Evolutionary conservation across 352 stramenopile genomes (phyloP), one percentile per base, ranked within the genome.

Genomic region (Phytophthora kernoviae): DNA sequence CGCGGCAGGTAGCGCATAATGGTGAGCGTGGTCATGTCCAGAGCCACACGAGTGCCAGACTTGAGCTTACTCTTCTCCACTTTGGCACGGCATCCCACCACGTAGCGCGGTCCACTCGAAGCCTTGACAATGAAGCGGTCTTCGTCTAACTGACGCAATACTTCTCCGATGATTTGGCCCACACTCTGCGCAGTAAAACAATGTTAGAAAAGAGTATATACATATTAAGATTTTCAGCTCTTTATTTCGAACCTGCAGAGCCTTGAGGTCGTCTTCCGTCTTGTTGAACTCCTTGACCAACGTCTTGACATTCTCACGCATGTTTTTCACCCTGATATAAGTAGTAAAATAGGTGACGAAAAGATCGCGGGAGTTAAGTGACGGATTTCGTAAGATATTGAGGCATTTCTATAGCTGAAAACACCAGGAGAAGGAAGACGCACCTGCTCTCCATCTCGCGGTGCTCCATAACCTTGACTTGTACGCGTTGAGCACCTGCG

Each of bases 21-120:
- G 32, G 98, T 99, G 50, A 99, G 84, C 50, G 97, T 99, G n/a
- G 97, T 99, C 96, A 99, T 99, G 77, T 99, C 97, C 41, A 99
- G 80, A 24, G 97, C 96, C 32, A 99, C 97, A 40, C 98, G 84
- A 18, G 96, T 99, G 47, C 98, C 97, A 22, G 94, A 91, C 82
- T 99, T 98, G 45, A 99, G 90, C 63, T 98, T 99, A 46, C 68
- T 79, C 74, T 98, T 97, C 60, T 97, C 92, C 41, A 97, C 77
- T 44, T 99, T 97, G 30, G 88, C 91, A 43, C 97, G 88, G 66
- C 96, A 99, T 22, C 97, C 97, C 5, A 99, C 97, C 3, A 99
- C 97, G 71, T 99, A 99, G 15, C 98, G 90, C 22, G 98, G 98
- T n/a, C 98, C 98, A 58, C 84, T 98, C 8, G 87, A 98, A 0